Evolutionary conservation across 2,329 filamentous ascomycete genomes (phyloP).

Genomic region (Trichoderma polysporum): DNA sequence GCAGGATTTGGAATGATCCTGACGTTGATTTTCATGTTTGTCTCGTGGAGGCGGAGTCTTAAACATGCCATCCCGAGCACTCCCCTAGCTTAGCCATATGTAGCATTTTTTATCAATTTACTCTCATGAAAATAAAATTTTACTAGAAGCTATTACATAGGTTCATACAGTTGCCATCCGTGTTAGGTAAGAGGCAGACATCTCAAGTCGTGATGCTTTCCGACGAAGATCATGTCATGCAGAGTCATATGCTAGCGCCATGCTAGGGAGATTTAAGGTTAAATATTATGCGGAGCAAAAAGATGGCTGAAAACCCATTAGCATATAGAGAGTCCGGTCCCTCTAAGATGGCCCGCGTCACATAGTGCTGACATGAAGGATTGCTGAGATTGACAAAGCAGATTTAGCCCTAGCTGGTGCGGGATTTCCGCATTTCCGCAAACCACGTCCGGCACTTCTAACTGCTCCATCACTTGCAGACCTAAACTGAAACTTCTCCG

Average conservation of each 20-base stretch:
- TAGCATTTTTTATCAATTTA: neutral
- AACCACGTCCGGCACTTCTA: neutral
- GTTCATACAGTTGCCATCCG: too few species aligned
- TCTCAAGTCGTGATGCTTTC: neutral
- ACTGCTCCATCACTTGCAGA: neutral
- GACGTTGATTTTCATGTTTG: constrained; percentile 11
- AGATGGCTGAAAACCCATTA: neutral
- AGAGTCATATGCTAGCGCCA: neutral
- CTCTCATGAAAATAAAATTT: neutral
- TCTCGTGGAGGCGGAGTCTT: constrained; percentile 10
- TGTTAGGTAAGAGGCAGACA: too few species aligned
- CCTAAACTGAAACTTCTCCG: neutral
- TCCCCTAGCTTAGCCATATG: neutral
- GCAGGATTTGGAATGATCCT: constrained; percentile 12
- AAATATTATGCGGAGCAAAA: neutral
- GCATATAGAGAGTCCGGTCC: neutral
- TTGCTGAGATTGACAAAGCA: neutral
- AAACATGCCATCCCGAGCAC: neutral
- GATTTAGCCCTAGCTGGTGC: neutral
- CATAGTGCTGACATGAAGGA: neutral
- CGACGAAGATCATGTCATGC: neutral
- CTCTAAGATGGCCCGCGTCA: neutral
- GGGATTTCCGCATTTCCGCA: neutral
- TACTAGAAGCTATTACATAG: neutral
- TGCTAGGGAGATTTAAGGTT: neutral